These are phyloP conservation scores for Fusarium sp. DNA, from an alignment of 2,329 filamentous ascomycete genomes.

Conservation along the genomic window DNA sequence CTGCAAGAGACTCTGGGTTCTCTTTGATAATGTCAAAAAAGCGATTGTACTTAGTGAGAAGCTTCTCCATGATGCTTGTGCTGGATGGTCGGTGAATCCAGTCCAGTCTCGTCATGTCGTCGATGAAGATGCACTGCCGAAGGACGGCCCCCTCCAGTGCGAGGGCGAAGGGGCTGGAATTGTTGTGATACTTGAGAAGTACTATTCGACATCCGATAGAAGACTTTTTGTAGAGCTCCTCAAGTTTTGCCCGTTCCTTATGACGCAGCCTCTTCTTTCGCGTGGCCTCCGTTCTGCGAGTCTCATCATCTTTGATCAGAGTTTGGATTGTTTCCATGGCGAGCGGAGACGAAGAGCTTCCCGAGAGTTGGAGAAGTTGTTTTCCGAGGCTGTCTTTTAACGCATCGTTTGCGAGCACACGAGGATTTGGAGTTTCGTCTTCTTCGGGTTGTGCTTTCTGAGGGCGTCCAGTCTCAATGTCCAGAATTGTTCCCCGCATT, in stretches of 20 bases:
- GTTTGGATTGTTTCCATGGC: background rate
- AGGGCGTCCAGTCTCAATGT: constrained; percentile 29
- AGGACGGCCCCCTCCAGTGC: background rate
- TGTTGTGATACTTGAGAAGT: background rate
- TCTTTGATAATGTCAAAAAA: background rate
- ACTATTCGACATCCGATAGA: background rate
- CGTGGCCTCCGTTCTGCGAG: background rate
- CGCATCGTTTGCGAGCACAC: background rate
- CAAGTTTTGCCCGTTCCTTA: background rate
- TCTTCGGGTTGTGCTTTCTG: background rate
- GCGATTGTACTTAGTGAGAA: background rate
- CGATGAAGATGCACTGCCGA: background rate
- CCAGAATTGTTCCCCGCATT: constrained; percentile 71
- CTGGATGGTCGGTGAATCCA: background rate
- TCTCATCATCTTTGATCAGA: background rate
- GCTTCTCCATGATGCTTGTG: background rate
- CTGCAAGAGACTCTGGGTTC: background rate
- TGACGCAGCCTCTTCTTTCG: background rate
- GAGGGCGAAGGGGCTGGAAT: background rate
- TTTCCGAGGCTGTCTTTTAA: background rate
- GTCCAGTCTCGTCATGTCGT: background rate
- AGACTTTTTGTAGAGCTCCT: background rate
- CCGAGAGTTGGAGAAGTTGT: background rate
- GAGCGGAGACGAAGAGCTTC: background rate
- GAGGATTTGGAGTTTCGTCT: background rate